Evolutionary conservation across 495 filamentous ascomycete genomes (phyloP), one percentile per base, ranked within the genome.

Genomic region (Annulohypoxylon bovei): DNA sequence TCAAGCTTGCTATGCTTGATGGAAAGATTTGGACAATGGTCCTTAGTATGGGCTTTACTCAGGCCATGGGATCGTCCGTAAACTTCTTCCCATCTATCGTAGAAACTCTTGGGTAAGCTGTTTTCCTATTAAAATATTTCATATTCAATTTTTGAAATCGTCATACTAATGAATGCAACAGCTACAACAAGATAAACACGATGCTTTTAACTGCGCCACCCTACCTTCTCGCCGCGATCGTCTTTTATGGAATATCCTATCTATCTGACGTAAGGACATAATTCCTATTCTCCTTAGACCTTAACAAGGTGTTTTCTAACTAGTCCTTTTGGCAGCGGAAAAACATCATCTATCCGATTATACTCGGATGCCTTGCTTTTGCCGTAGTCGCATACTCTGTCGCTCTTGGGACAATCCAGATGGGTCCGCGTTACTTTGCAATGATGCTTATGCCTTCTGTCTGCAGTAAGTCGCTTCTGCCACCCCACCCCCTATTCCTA

Each of bases 371-470:
- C n/a, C 46, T 50, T 28, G 12, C 22, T 50, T 16, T 50, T 1
- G 46, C 3, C 1, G 3, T 50, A 1, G 6, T 50, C 23, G 46
- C 22, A 50, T 50, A 50, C 23, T n/a, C 23, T 14, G 14, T 50
- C 11, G 23, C 46, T n/a, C 23, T 50, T 4, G 22, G 22, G 23
- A 50, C 46, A 16, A 23, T 50, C 46, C 23, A 50, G 11, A 27
- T n/a, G 23, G 46, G 46, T 4, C 22, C 46, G 0, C 46, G 46
- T 6, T 50, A 50, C 46, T 50, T 50, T 25, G 46, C 46, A 0
- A 50, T 50, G 46, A 50, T 50, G 46, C 46, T 50, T 23, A 50
- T 50, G 46, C 46, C 46, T n/a, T 4, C 46, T 1, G 46, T 50
- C 3, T 50, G 46, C 12, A 50, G 46, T 50, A 50, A 50, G 46